These are phyloP conservation scores for Escovopsis sp. DNA, from an alignment of 2,329 filamentous ascomycete genomes.

Conservation along the genomic window DNA sequence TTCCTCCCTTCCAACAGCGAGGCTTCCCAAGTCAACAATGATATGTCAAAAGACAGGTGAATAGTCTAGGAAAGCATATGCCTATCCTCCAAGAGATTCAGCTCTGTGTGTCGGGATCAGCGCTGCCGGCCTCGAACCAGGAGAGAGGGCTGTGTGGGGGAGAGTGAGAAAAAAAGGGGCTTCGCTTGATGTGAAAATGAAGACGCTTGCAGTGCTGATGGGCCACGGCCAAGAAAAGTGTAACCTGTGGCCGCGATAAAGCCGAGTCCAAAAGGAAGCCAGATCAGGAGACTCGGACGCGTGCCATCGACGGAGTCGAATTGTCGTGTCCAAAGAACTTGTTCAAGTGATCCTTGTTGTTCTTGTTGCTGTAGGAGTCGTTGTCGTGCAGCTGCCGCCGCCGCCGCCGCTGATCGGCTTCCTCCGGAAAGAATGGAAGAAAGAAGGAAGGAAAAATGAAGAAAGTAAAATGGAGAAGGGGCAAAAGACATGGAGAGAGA, in stretches of 20 bases:
- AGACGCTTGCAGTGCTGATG: not conserved
- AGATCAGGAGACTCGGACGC: conserved; percentile 5
- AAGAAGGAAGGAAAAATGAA: too few relatives aligned
- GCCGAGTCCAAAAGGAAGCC: conserved; percentile 14
- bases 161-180: not conserved
- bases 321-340: not conserved
- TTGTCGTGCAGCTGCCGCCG: not conserved
- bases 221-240: not conserved
- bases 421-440: too few relatives aligned
- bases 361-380: not conserved
- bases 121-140: too few relatives aligned
- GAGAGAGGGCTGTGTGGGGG: not conserved
- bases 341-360: not conserved
- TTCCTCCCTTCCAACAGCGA: too few relatives aligned
- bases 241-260: conserved; percentile 3
- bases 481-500: too few relatives aligned
- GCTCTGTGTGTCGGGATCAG: too few relatives aligned
- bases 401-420: not conserved
- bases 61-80: too few relatives aligned
- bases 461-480: too few relatives aligned
- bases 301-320: not conserved
- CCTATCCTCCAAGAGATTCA: too few relatives aligned
- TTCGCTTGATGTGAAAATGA: too few relatives aligned
- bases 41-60: too few relatives aligned
- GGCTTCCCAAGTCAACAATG: too few relatives aligned